Percentiles rank a stretch among this genome's conserved stretches.
Evolutionary conservation across 176 grass and related monocot species (phyloP).

Genomic region (Avena sativa): DNA sequence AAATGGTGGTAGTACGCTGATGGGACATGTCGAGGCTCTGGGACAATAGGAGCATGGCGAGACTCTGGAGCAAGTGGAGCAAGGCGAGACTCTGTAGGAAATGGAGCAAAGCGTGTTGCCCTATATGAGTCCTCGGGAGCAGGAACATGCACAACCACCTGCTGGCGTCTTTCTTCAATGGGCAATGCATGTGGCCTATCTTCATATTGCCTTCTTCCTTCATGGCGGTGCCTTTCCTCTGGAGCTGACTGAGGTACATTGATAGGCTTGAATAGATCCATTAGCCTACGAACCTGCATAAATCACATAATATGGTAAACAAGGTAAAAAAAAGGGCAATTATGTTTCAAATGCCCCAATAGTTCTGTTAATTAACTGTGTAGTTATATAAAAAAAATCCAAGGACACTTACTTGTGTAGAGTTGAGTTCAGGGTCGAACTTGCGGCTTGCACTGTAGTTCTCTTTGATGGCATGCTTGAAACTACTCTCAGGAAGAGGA

Average conservation of each 20-base stretch:
- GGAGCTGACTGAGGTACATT: constrained; percentile 41
- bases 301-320: constrained; percentile 25
- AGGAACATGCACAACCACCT: constrained; percentile 41
- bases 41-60: constrained; percentile 41
- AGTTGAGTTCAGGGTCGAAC: constrained; percentile 62
- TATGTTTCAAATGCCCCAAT: neutral
- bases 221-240: constrained; percentile 38
- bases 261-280: constrained; percentile 49
- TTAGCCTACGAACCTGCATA: constrained; percentile 63
- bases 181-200: constrained; percentile 34
- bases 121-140: constrained; percentile 51
- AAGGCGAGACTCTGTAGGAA: constrained; percentile 39
- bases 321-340: constrained; percentile 22
- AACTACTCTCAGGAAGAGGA: constrained; percentile 64
- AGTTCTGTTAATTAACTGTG: constrained; percentile 28
- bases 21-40: constrained; percentile 59
- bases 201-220: constrained; percentile 46
- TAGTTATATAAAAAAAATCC: constrained; percentile 3
- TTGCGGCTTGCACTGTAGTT: constrained; percentile 67
- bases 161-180: constrained; percentile 45
- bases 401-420: constrained; percentile 60
- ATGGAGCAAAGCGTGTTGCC: constrained; percentile 40
- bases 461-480: constrained; percentile 77
- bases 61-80: constrained; percentile 30
- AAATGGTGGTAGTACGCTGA: constrained; percentile 37